Percentiles rank a stretch among this genome's conserved stretches.
These are phyloP conservation scores for Leishmania martiniquensis DNA, from an alignment of 208 protist species.

Conservation along the genomic window DNA sequence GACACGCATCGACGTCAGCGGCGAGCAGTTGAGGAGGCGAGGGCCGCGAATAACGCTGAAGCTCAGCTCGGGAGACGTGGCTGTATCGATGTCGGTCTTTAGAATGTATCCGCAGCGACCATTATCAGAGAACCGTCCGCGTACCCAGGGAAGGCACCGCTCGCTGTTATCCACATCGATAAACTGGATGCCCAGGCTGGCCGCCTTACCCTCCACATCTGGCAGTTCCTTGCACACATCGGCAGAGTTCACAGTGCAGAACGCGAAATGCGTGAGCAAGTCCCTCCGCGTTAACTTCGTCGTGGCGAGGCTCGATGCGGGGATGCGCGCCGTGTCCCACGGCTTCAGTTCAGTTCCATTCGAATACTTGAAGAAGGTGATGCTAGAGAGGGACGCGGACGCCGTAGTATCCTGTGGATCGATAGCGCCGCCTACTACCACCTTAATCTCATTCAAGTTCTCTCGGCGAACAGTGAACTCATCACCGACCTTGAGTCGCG, in stretches of 20 bases:
- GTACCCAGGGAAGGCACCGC: conserved; percentile 50
- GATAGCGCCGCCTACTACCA: conserved; percentile 83
- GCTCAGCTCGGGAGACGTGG: conserved; percentile 48
- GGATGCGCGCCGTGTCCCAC: conserved; percentile 60
- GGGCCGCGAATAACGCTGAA: conserved; percentile 79
- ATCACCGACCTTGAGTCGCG: conserved; percentile 71
- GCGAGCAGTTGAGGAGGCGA: conserved; percentile 52
- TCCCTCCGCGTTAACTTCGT: conserved; percentile 40
- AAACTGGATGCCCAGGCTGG: conserved; percentile 72
- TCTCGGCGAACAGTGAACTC: conserved; percentile 84
- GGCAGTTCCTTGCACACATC: conserved; percentile 11
- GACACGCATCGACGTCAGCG: conserved; percentile 45
- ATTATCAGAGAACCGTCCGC: conserved; percentile 85
- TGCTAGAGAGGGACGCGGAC: conserved; percentile 61
- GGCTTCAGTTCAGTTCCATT: conserved; percentile 43
- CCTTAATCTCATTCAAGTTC: conserved; percentile 85
- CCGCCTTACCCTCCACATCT: conserved; percentile 47
- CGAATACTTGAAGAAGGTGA: conserved; percentile 85
- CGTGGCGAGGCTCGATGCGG: conserved; percentile 25
- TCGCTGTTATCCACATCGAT: conserved; percentile 66
- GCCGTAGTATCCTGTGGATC: conserved; percentile 60
- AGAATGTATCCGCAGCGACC: conserved; percentile 86
- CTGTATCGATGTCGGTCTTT: conserved; percentile 54
- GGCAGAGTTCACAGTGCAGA: conserved; percentile 49
- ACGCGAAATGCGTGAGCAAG: conserved; percentile 72